These are phyloP conservation scores for Eleusine coracana DNA, from an alignment of 176 grass and related monocot genomes.

Conservation along the genomic window DNA sequence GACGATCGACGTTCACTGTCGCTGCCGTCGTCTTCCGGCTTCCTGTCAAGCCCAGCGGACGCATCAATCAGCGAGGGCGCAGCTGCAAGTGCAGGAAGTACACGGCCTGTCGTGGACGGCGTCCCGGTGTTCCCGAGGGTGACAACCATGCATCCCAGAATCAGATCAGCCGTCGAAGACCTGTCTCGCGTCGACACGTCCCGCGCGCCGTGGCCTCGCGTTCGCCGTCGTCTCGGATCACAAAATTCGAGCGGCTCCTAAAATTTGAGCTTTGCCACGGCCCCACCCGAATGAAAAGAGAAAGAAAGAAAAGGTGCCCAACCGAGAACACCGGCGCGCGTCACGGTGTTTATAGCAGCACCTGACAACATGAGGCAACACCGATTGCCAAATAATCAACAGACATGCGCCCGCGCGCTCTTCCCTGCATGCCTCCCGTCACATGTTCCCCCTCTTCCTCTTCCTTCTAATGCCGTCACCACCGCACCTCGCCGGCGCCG, in stretches of 20 bases:
- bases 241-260: not conserved
- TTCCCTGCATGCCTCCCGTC: slow-evolving; percentile 33
- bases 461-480: slow-evolving; percentile 29
- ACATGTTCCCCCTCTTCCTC: not conserved
- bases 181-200: too few relatives aligned
- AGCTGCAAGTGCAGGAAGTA: too few relatives aligned
- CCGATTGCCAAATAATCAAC: not conserved
- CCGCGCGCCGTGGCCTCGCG: too few relatives aligned
- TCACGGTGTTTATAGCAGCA: not conserved
- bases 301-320: not conserved
- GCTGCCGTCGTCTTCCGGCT: too few relatives aligned
- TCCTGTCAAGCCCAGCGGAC: too few relatives aligned
- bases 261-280: not conserved
- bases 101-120: too few relatives aligned
- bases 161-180: too few relatives aligned
- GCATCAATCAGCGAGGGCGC: too few relatives aligned
- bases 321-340: not conserved
- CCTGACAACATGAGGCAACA: not conserved
- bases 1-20: too few relatives aligned
- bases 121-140: not conserved
- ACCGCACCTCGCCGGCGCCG: not conserved
- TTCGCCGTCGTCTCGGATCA: too few relatives aligned
- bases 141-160: not conserved
- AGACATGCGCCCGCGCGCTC: not conserved
- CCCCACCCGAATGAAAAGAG: not conserved